A percentile compares a stretch with the other conserved stretches of the same genome.
Conservation (phyloP, 2,329 filamentous ascomycete genomes). For the Trichoderma guizhouense region DNA sequence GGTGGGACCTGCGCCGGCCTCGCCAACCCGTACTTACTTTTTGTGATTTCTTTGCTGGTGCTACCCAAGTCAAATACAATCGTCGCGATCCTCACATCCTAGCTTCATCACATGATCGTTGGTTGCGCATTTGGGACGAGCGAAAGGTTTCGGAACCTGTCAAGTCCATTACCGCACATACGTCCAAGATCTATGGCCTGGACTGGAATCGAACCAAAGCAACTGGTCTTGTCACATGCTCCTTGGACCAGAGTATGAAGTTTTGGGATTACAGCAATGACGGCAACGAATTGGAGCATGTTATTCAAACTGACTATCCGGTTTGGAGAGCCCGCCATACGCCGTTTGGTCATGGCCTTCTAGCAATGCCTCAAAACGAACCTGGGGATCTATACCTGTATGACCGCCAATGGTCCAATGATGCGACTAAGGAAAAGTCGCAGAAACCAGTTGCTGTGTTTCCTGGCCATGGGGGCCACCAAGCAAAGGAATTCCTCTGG, state of each 20-base stretch:
- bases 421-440: slow-evolving; percentile 42
- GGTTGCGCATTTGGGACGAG: slow-evolving; percentile 86
- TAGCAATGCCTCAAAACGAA: slow-evolving; percentile 90
- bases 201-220: slow-evolving; percentile 84
- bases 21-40: slow-evolving; percentile 73
- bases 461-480: slow-evolving; percentile 58
- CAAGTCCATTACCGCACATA: slow-evolving; percentile 80
- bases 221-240: slow-evolving; percentile 78
- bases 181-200: slow-evolving; percentile 90
- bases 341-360: slow-evolving; percentile 78
- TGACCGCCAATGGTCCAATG: slow-evolving; percentile 54
- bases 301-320: slow-evolving; percentile 79
- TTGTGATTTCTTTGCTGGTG: slow-evolving; percentile 89
- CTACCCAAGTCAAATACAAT: slow-evolving; percentile 94
- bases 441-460: slow-evolving; percentile 56
- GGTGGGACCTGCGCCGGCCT: slow-evolving; percentile 80
- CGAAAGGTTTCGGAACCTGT: slow-evolving; percentile 74
- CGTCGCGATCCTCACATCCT: slow-evolving; percentile 81
- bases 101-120: slow-evolving; percentile 86
- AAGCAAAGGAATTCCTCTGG: slow-evolving; percentile 92
- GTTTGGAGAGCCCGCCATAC: slow-evolving; percentile 90
- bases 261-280: slow-evolving; percentile 77
- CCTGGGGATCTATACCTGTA: slow-evolving; percentile 84
- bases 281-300: slow-evolving; percentile 64
- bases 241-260: slow-evolving; percentile 86